A percentile compares a stretch with the other conserved stretches of the same genome.
phyloP scores from a whole-genome alignment of 345 rosid genomes.

The Eucalyptus camaldulensis region DNA sequence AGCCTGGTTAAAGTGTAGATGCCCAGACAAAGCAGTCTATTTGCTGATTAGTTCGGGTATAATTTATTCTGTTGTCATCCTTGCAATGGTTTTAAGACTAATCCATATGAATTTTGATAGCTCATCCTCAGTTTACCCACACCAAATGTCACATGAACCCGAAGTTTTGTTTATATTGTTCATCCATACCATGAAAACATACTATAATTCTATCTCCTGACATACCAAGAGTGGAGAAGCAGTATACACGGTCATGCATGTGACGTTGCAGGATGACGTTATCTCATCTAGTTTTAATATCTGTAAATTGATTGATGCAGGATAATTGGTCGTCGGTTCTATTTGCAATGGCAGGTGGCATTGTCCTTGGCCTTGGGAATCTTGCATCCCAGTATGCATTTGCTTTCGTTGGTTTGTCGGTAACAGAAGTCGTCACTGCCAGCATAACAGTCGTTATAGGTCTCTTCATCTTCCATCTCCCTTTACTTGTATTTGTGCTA shows the following conservation, averaged over 20 bases:
- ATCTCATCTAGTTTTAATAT: not conserved
- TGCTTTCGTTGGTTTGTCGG: conserved; percentile 79
- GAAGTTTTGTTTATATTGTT: not conserved
- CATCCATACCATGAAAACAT: not conserved
- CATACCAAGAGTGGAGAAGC: not conserved
- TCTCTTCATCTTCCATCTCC: not conserved
- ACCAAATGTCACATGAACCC: not conserved
- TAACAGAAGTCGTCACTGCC: conserved; percentile 62
- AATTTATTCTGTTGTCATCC: not conserved
- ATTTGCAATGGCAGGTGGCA: conserved; percentile 77
- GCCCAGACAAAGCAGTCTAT: not conserved
- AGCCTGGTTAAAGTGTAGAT: not conserved
- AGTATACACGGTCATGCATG: not conserved
- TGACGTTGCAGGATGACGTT: not conserved
- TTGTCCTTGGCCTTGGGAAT: conserved; percentile 68
- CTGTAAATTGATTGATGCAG: conserved; percentile 6
- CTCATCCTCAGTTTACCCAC: not conserved
- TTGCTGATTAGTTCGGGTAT: not conserved
- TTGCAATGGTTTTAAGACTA: not conserved
- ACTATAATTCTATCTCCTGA: not conserved
- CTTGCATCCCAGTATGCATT: conserved; percentile 64
- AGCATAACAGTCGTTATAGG: conserved; percentile 82
- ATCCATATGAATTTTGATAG: not conserved
- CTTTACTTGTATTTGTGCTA: not conserved
- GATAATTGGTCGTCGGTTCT: conserved; percentile 64